phyloP scores from a whole-genome alignment of 768 basidiomycete genomes.

The Pulveroboletus sp. region DNA sequence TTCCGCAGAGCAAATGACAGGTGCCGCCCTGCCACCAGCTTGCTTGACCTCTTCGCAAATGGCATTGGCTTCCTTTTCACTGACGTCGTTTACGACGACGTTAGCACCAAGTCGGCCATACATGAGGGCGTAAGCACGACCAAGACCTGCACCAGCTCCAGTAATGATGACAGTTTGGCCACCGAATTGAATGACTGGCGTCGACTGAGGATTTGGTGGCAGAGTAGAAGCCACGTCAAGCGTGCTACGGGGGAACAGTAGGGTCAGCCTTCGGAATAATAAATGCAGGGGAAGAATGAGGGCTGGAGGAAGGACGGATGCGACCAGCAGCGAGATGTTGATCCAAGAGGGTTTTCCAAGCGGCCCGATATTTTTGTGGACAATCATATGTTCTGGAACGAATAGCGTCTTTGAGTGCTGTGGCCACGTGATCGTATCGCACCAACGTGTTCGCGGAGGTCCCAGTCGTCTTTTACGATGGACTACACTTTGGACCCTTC shows the following conservation, averaged over 20 bases:
- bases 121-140: constrained; percentile 88
- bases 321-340: too few relatives aligned
- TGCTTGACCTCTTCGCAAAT: constrained; percentile 86
- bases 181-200: constrained; percentile 72
- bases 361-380: too few relatives aligned
- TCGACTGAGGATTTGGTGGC: constrained; percentile 63
- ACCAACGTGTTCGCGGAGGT: too few relatives aligned
- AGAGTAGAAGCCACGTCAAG: constrained; percentile 61
- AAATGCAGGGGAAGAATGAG: too few relatives aligned
- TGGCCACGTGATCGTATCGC: constrained; percentile 12
- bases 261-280: too few relatives aligned
- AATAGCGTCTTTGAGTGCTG: not conserved
- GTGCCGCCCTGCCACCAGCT: constrained; percentile 83
- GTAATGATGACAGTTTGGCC: constrained; percentile 92
- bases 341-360: too few relatives aligned
- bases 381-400: too few relatives aligned
- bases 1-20: constrained; percentile 84
- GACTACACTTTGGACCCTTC: constrained; percentile 3
- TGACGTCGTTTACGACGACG: constrained; percentile 94
- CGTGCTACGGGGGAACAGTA: too few relatives aligned
- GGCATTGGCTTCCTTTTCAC: constrained; percentile 71
- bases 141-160: constrained; percentile 92
- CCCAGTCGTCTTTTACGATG: constrained; percentile 1
- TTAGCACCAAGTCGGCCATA: constrained; percentile 92
- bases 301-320: too few relatives aligned